Percentiles rank a stretch among this genome's conserved stretches.
phyloP scores from a whole-genome alignment of 345 rosid genomes.

The Arabidopsis arenosa region DNA sequence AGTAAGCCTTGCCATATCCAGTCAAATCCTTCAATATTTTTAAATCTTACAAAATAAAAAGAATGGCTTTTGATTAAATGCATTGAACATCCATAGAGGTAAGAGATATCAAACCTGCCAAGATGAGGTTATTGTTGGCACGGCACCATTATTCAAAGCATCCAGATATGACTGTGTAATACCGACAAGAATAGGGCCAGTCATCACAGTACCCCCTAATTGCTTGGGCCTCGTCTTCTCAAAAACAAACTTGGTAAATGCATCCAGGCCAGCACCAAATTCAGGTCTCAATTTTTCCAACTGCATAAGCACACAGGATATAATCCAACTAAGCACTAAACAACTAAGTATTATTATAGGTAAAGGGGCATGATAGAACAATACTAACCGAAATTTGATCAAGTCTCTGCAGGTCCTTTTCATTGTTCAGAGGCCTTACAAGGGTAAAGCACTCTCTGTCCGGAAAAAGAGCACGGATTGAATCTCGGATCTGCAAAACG shows the following conservation, averaged over 20 bases:
- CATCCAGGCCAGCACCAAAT: conserved; percentile 88
- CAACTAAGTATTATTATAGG: not conserved
- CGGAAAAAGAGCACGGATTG: conserved; percentile 92
- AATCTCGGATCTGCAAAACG: conserved; percentile 75
- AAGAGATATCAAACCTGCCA: conserved; percentile 81
- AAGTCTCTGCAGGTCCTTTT: conserved; percentile 84
- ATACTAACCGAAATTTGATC: conserved; percentile 86
- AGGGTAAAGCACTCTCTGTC: conserved; percentile 95
- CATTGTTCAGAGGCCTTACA: conserved; percentile 88
- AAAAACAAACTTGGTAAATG: conserved; percentile 90
- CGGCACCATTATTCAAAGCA: conserved; percentile 97
- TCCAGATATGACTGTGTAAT: conserved; percentile 86
- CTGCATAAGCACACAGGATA: conserved; percentile 49
- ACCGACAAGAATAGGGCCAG: conserved; percentile 93
- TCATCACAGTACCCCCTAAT: conserved; percentile 85
- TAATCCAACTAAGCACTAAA: not conserved
- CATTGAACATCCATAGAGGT: conserved; percentile 15
- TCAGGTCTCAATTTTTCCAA: conserved; percentile 80
- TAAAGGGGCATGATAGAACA: not conserved
- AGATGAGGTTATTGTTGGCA: conserved; percentile 94
- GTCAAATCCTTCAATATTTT: not conserved
- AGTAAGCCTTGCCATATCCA: conserved; percentile 7
- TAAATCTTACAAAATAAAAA: not conserved
- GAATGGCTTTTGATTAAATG: not conserved
- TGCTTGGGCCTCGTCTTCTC: conserved; percentile 99